Percentiles rank a stretch among this genome's conserved stretches.
phyloP scores from a whole-genome alignment of 768 basidiomycete genomes.

The Phlebiopsis flavidoalba region DNA sequence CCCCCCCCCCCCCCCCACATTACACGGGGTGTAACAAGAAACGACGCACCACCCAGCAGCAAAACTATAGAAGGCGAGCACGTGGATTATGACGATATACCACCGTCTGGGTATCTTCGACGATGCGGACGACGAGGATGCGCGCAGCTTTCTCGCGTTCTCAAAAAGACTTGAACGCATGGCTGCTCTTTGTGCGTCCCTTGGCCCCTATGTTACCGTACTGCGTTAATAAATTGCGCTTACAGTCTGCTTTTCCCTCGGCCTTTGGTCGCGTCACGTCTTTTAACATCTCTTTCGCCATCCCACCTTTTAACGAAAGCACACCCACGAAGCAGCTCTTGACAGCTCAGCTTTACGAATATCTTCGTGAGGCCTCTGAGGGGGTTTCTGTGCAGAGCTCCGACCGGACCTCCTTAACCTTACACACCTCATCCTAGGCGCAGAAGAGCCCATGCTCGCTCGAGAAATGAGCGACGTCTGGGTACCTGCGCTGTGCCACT shows the following conservation, averaged over 20 bases:
- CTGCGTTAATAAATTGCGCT: background rate
- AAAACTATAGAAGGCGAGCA: background rate
- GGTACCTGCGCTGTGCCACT: conserved; percentile 7
- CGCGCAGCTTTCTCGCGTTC: background rate
- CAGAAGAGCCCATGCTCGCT: background rate
- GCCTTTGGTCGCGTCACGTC: conserved; percentile 6
- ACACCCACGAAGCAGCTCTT: background rate
- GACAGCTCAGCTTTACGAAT: background rate
- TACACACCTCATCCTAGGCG: background rate
- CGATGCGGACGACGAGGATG: conserved; percentile 7
- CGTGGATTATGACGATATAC: conserved; percentile 2
- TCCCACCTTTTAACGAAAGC: background rate
- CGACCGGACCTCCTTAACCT: background rate
- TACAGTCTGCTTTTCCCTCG: conserved; percentile 9
- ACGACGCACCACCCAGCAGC: background rate
- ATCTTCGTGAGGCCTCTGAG: background rate
- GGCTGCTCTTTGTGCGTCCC: conserved; percentile 9
- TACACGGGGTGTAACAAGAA: background rate
- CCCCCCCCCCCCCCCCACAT: too few species aligned
- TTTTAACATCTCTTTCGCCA: conserved; percentile 3
- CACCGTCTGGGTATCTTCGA: conserved; percentile 1
- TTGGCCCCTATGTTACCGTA: background rate
- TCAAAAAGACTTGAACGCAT: conserved; percentile 1
- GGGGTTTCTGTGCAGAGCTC: background rate
- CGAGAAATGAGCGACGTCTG: background rate